Percentiles rank a stretch among this genome's conserved stretches.
phyloP scores from a whole-genome alignment of 2,329 filamentous ascomycete genomes.

The Fulvia fulva region DNA sequence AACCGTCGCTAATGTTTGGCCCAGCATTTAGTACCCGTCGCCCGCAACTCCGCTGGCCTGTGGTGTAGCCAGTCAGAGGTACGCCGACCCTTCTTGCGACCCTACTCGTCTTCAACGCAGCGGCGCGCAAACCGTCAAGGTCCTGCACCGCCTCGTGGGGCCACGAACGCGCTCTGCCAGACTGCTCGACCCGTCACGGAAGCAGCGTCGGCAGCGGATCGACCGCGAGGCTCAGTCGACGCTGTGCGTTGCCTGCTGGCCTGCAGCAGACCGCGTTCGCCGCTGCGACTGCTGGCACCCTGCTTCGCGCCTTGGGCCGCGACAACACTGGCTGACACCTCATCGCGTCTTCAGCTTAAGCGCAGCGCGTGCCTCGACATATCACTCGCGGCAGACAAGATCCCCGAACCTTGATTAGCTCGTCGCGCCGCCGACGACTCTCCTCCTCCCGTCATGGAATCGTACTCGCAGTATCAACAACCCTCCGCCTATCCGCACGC shows the following conservation, averaged over 20 bases:
- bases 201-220: conserved; percentile 10
- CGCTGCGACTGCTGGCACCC: conserved; percentile 4
- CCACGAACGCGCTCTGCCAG: conserved; percentile 4
- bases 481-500: conserved; percentile 37
- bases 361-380: conserved; percentile 9
- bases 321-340: conserved; percentile 21
- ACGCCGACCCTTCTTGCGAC: conserved; percentile 14
- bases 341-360: conserved; percentile 18
- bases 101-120: conserved; percentile 12
- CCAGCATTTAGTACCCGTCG: conserved; percentile 22
- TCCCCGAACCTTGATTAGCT: conserved; percentile 20
- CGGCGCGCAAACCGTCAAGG: conserved; percentile 1
- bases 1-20: conserved; percentile 27
- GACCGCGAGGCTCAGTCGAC: conserved; percentile 15
- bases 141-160: conserved; percentile 15
- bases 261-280: conserved; percentile 12
- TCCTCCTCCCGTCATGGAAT: conserved; percentile 40
- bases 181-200: background rate
- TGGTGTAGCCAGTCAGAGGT: conserved; percentile 20
- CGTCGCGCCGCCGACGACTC: conserved; percentile 8
- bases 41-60: conserved; percentile 14
- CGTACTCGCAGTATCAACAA: conserved; percentile 47
- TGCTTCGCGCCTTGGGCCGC: conserved; percentile 18
- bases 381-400: conserved; percentile 9
- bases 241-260: conserved; percentile 7